These are phyloP conservation scores for Diplodia corticola DNA, from an alignment of 2,329 filamentous ascomycete species.

Conservation along the genomic window DNA sequence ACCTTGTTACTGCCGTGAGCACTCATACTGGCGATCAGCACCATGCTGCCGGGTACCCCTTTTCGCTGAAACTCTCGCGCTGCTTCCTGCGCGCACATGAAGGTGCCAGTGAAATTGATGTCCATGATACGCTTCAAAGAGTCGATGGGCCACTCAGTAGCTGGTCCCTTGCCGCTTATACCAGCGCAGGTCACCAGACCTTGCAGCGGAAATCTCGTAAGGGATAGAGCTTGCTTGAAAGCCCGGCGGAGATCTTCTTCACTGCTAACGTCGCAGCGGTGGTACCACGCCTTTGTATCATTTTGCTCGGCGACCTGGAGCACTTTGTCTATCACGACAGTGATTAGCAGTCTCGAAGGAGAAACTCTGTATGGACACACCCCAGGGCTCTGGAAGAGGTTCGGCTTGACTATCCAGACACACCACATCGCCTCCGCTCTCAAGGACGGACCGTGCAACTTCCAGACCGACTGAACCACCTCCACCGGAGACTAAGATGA, in stretches of 20 bases:
- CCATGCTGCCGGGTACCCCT: slow-evolving; percentile 37
- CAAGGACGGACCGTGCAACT: slow-evolving; percentile 29
- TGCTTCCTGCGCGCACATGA: slow-evolving; percentile 37
- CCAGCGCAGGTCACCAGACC: slow-evolving; percentile 33
- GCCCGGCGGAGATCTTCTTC: slow-evolving; percentile 22
- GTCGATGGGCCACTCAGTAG: slow-evolving; percentile 34
- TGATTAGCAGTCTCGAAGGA: background rate
- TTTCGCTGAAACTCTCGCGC: slow-evolving; percentile 36
- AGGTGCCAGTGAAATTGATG: slow-evolving; percentile 41
- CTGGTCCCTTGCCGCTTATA: slow-evolving; percentile 34
- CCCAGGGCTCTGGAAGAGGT: background rate
- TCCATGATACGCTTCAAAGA: slow-evolving; percentile 39
- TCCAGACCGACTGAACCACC: slow-evolving; percentile 30
- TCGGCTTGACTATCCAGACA: background rate
- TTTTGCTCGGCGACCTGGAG: slow-evolving; percentile 20
- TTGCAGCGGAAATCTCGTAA: slow-evolving; percentile 27
- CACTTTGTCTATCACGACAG: slow-evolving; percentile 16
- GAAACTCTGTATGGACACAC: background rate
- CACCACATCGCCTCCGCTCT: slow-evolving; percentile 31
- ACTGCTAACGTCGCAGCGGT: slow-evolving; percentile 28
- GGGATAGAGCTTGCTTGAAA: slow-evolving; percentile 26
- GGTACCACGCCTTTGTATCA: slow-evolving; percentile 27
- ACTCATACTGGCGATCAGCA: slow-evolving; percentile 43
- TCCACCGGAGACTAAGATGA: slow-evolving; percentile 30
- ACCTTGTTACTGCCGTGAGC: slow-evolving; percentile 37